These are phyloP conservation scores for Moniliophthora roreri DNA, from an alignment of 1,284 basidiomycete genomes.

Conservation along the genomic window DNA sequence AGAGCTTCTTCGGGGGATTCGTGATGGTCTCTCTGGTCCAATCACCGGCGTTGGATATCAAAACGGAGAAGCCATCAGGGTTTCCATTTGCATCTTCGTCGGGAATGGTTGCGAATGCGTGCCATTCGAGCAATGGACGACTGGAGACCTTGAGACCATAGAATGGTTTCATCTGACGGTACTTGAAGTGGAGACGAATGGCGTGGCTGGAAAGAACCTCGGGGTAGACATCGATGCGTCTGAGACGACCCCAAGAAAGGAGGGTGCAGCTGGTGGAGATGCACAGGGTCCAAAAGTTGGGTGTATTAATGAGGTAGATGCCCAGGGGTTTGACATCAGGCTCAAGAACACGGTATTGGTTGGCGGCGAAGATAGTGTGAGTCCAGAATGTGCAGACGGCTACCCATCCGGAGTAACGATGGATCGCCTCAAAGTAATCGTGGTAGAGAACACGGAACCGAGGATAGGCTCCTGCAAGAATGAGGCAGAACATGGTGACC, in stretches of 20 bases:
- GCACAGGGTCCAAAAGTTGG: conserved; percentile 35
- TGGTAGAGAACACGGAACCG: conserved; percentile 30
- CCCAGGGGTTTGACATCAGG: conserved; percentile 23
- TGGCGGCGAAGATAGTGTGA: conserved; percentile 17
- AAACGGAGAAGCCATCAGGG: conserved; percentile 19
- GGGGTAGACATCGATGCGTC: conserved; percentile 19
- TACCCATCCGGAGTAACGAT: conserved; percentile 33
- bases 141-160: conserved; percentile 31
- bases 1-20: conserved; percentile 33
- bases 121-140: conserved; percentile 33
- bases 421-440: conserved; percentile 33
- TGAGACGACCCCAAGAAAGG: conserved; percentile 35
- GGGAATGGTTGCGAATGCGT: conserved; percentile 31
- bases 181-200: conserved; percentile 35
- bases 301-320: conserved; percentile 20
- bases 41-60: conserved; percentile 37
- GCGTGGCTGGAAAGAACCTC: conserved; percentile 35
- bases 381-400: conserved; percentile 32
- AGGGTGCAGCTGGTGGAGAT: conserved; percentile 30
- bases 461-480: conserved; percentile 31
- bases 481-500: conserved; percentile 28
- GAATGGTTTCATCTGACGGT: conserved; percentile 29
- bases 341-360: conserved; percentile 14
- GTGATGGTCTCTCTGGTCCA: conserved; percentile 34
- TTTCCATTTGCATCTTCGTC: conserved; percentile 26